A percentile compares a stretch with the other conserved stretches of the same genome.
phyloP scores from a whole-genome alignment of 73 alveolate species.

The Effrenium voratum region DNA sequence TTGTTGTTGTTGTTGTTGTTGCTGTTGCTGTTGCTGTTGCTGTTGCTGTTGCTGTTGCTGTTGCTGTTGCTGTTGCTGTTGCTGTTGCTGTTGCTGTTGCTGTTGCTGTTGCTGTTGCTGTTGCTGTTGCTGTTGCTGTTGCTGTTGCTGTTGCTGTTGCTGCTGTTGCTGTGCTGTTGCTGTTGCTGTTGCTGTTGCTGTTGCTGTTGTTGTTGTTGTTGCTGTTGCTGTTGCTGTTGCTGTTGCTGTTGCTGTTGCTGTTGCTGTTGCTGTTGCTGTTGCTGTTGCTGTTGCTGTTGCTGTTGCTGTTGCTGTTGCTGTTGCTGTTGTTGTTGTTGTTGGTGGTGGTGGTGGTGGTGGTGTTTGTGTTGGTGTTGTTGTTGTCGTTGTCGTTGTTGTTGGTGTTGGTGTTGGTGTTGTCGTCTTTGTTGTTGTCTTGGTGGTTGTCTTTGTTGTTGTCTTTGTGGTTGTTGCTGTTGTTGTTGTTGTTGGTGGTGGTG shows the following conservation, averaged over 20 bases:
- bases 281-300: not conserved
- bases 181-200: not conserved
- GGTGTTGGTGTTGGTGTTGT: too few relatives aligned
- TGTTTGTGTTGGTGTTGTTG: not conserved
- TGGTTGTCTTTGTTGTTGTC: not conserved
- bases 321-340: not conserved
- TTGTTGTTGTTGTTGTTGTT: not conserved
- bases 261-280: not conserved
- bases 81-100: not conserved
- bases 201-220: not conserved
- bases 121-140: not conserved
- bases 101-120: not conserved
- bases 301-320: not conserved
- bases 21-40: not conserved
- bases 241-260: not conserved
- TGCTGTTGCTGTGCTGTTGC: too few relatives aligned
- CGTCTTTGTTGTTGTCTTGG: too few relatives aligned
- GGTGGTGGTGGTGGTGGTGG: not conserved
- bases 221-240: not conserved
- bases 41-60: slow-evolving; percentile 87
- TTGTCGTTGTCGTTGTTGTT: too few relatives aligned
- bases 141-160: not conserved
- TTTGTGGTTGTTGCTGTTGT: too few relatives aligned
- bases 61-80: not conserved
- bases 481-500: too few relatives aligned